These are phyloP conservation scores for Neurospora cerealis DNA, from an alignment of 495 filamentous ascomycete genomes.

Conservation along the genomic window DNA sequence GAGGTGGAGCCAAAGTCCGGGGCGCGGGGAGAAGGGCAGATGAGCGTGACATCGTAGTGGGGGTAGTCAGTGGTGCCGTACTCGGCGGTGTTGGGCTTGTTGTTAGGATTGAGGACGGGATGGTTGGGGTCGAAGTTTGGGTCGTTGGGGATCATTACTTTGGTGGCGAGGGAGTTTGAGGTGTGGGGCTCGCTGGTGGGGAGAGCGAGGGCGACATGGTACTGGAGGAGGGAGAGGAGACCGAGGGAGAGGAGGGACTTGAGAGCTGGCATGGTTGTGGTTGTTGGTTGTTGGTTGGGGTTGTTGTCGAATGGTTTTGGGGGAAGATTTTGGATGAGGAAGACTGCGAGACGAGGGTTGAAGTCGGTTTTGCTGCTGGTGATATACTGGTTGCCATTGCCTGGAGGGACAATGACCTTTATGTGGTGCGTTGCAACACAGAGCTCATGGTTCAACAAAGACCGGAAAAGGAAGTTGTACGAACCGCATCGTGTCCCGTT, in stretches of 20 bases:
- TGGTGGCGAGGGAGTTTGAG: too few species aligned
- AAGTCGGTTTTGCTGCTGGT: background rate
- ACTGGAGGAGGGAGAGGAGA: background rate
- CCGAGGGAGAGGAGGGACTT: background rate
- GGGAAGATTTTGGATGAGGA: background rate
- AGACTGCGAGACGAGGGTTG: background rate
- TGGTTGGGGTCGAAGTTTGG: background rate
- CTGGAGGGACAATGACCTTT: background rate
- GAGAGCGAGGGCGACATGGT: background rate
- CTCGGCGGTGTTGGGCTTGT: background rate
- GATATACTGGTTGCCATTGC: rapidly evolving
- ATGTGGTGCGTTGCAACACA: background rate
- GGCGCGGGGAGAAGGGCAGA: background rate
- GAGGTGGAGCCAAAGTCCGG: background rate
- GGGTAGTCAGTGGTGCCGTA: background rate
- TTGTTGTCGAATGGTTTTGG: background rate
- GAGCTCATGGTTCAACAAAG: background rate
- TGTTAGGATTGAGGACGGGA: background rate
- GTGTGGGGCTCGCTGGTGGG: background rate
- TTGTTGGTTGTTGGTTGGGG: background rate
- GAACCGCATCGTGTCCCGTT: background rate
- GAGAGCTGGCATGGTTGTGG: background rate
- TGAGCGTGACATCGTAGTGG: background rate
- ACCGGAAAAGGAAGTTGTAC: background rate
- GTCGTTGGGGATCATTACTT: background rate